These are phyloP conservation scores for Kwoniella europaea DNA, from an alignment of 768 basidiomycete genomes.

Conservation along the genomic window DNA sequence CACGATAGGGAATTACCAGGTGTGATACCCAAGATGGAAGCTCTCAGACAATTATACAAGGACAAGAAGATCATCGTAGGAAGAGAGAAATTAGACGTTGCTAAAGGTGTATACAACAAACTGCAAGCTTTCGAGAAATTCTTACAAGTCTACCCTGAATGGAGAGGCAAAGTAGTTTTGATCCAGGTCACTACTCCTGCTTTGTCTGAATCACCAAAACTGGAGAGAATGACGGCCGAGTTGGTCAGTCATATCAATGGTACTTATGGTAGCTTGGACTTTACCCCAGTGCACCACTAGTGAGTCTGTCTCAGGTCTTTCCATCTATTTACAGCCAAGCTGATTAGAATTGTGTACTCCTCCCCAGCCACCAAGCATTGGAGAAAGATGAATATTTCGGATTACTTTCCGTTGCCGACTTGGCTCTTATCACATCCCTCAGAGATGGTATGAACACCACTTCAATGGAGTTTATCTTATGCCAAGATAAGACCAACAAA, in stretches of 20 bases:
- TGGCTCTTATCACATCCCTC: conserved; percentile 91
- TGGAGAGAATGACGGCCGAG: conserved; percentile 91
- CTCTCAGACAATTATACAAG: conserved; percentile 80
- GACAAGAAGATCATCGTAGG: conserved; percentile 99
- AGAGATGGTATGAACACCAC: conserved; percentile 99
- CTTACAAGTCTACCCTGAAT: conserved; percentile 88
- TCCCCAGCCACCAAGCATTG: conserved; percentile 84
- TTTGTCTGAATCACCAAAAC: conserved; percentile 85
- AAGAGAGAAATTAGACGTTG: conserved; percentile 96
- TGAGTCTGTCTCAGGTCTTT: conserved; percentile 60
- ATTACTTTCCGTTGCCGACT: conserved; percentile 85
- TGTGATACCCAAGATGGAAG: conserved; percentile 85
- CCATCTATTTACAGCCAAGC: neutral
- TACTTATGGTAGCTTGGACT: conserved; percentile 90
- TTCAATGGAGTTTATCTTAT: conserved; percentile 95
- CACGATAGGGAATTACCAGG: conserved; percentile 78
- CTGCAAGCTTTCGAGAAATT: conserved; percentile 95
- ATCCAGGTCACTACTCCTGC: conserved; percentile 92
- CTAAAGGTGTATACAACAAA: conserved; percentile 96
- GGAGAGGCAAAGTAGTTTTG: conserved; percentile 76
- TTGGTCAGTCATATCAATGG: conserved; percentile 94
- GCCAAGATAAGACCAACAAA: conserved; percentile 81
- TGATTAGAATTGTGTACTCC: too few species aligned
- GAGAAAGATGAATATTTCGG: conserved; percentile 99
- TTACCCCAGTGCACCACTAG: conserved; percentile 98